Evolutionary conservation across 345 rosid species (phyloP), one percentile per base, ranked within the genome.

Genomic region (Bruguiera parviflora): DNA sequence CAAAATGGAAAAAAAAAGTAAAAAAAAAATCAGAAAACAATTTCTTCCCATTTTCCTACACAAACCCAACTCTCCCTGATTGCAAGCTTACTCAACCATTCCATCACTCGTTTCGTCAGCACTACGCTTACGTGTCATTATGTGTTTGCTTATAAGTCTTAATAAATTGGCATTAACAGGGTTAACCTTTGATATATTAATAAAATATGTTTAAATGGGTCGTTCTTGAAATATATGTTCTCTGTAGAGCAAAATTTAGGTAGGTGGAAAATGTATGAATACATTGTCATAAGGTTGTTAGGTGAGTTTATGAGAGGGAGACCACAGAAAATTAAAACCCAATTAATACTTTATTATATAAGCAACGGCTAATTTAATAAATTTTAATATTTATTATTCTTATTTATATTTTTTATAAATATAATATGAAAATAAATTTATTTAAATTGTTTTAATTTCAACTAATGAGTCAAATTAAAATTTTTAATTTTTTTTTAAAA

Each of bases 21-120:
- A 27, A 20, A 65, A 37, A 73, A 49, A 65, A 60, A 59, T 51
- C 15, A 16, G 58, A 56, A 68, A 64, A 11, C 1, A 37, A 25
- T 27, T 68, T 70, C 60, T 80, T 81, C 75, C 77, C 79, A 78
- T 78, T 74, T 79, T 83, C 81, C 73, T 71, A 77, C 83, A 80
- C 83, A 80, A 81, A 64, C 75, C 78, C 84, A 83, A 66, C 79
- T 69, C 81, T 69, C 77, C 77, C 76, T 75, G 65, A 56, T 71
- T 89, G 91, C 88, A 89, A 78, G 75, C 89, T 86, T 85, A 85
- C 89, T 85, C 87, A 72, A 86, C 86, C 86, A 77, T 80, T 73
- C 77, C 92, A 77, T 86, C 93, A 88, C 61, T 72, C 74, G 72
- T 84, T 84, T 77, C 95, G 91, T 89, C 95, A 89, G 75, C 87